A percentile compares a stretch with the other conserved stretches of the same genome.
Conservation (phyloP, 768 basidiomycete genomes). For the Tricholoma matsutake region DNA sequence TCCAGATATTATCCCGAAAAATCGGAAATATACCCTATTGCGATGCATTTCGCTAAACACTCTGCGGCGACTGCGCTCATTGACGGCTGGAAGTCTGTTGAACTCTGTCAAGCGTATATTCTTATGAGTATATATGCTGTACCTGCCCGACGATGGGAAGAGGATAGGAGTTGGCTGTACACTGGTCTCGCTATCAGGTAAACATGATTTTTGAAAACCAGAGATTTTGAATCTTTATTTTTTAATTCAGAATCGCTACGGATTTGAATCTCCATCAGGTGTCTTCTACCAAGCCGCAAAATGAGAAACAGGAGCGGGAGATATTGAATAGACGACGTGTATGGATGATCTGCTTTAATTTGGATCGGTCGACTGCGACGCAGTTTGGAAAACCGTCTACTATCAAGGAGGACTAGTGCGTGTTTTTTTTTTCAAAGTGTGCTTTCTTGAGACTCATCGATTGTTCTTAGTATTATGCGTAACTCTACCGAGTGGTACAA, state of each 20-base stretch:
- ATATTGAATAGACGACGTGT: conserved; percentile 80
- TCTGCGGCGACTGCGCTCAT: conserved; percentile 79
- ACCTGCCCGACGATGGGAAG: conserved; percentile 82
- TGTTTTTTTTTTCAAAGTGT: conserved; percentile 6
- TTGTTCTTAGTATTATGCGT: conserved; percentile 54
- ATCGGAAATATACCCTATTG: conserved; percentile 81
- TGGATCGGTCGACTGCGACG: conserved; percentile 84
- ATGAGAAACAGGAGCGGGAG: conserved; percentile 77
- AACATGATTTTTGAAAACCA: not conserved
- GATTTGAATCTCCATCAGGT: conserved; percentile 84
- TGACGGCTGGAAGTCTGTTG: conserved; percentile 81
- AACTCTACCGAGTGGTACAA: conserved; percentile 75
- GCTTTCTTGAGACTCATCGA: not conserved
- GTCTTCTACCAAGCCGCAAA: conserved; percentile 55
- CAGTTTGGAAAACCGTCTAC: conserved; percentile 90
- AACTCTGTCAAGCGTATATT: conserved; percentile 89
- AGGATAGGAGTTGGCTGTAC: conserved; percentile 88
- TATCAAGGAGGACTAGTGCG: conserved; percentile 80
- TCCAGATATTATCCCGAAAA: conserved; percentile 78
- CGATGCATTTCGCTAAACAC: conserved; percentile 86
- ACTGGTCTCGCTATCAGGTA: conserved; percentile 83
- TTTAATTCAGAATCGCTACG: too few species aligned
- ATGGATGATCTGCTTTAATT: conserved; percentile 89
- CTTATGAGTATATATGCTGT: conserved; percentile 81
- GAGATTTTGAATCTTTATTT: too few species aligned